phyloP scores from a whole-genome alignment of 148 eudicot species.

The Rhododendron williamsianum region DNA sequence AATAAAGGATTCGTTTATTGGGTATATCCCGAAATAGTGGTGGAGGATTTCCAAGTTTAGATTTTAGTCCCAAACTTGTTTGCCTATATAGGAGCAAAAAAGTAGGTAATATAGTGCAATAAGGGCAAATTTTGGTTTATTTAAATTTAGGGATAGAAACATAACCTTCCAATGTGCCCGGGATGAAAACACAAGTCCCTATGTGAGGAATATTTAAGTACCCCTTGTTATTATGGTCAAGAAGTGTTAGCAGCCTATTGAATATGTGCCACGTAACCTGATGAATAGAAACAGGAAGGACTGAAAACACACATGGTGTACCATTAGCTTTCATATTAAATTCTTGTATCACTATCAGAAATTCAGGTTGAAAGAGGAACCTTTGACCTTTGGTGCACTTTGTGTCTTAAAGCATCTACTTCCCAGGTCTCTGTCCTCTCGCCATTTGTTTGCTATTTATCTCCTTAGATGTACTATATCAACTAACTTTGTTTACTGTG shows the following conservation, averaged over 20 bases:
- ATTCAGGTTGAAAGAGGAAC: no score
- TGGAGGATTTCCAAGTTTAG: background rate
- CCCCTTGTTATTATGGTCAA: background rate
- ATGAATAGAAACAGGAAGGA: background rate
- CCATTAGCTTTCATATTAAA: background rate
- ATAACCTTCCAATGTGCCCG: background rate
- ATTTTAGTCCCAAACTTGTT: background rate
- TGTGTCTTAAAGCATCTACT: no score
- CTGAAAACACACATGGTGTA: background rate
- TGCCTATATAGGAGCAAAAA: background rate
- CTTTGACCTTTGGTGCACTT: no score
- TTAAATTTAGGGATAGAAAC: background rate
- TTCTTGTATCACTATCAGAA: background rate
- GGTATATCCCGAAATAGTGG: no score
- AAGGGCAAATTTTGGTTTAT: background rate
- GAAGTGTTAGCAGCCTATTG: background rate
- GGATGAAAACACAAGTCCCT: background rate
- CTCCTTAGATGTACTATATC: constrained; percentile 10
- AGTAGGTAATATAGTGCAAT: no score
- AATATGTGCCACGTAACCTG: background rate
- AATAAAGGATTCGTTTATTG: no score
- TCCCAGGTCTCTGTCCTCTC: background rate
- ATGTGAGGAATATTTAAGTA: no score
- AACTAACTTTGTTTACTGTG: constrained; percentile 14
- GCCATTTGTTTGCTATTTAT: background rate